Evolutionary conservation across 768 basidiomycete genomes (phyloP).

Genomic region (Astraeus odoratus): DNA sequence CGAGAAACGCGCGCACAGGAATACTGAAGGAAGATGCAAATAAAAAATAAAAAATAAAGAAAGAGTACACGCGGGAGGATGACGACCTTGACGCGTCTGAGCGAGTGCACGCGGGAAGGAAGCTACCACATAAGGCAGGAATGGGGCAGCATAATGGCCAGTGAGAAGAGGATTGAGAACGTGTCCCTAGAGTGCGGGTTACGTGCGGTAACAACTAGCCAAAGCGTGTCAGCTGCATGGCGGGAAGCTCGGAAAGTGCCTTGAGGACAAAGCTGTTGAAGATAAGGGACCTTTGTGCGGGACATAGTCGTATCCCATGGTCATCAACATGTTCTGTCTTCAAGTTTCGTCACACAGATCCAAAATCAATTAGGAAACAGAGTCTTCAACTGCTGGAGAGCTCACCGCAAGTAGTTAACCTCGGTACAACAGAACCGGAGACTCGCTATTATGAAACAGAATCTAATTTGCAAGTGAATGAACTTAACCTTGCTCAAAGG

Average conservation of each 20-base stretch:
- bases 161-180: constrained; percentile 44
- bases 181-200: constrained; percentile 62
- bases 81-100: constrained; percentile 18
- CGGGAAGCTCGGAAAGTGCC: constrained; percentile 35
- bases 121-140: constrained; percentile 52
- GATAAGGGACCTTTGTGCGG: constrained; percentile 40
- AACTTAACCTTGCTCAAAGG: constrained; percentile 30
- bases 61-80: constrained; percentile 20
- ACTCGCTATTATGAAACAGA: constrained; percentile 30
- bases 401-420: constrained; percentile 19
- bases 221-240: constrained; percentile 63
- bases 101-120: constrained; percentile 30
- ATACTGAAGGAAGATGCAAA: constrained; percentile 20
- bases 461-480: constrained; percentile 37
- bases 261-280: constrained; percentile 48
- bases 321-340: constrained; percentile 18
- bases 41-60: constrained; percentile 23
- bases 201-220: constrained; percentile 36
- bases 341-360: constrained; percentile 17
- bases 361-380: constrained; percentile 25
- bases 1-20: constrained; percentile 22
- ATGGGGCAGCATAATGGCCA: constrained; percentile 44
- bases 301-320: constrained; percentile 8
- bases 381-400: constrained; percentile 17
- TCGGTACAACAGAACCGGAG: constrained; percentile 28